These are phyloP conservation scores for Nothopassalora personata DNA, from an alignment of 2,329 filamentous ascomycete species.

Conservation along the genomic window DNA sequence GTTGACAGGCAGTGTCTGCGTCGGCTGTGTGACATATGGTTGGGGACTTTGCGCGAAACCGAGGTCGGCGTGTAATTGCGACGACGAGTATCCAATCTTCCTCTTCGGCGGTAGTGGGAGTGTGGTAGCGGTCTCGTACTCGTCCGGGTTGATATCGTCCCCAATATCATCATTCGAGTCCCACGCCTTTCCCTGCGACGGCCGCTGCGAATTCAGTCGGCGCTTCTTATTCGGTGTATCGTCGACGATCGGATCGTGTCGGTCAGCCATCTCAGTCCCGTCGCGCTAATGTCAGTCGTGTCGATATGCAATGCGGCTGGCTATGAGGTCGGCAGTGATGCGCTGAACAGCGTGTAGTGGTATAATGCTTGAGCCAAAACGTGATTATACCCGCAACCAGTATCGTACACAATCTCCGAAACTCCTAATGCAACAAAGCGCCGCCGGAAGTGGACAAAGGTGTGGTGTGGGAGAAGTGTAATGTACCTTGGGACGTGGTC, in stretches of 20 bases:
- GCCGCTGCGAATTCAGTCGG: slow-evolving; percentile 22
- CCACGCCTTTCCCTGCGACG: slow-evolving; percentile 20
- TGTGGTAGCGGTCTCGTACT: slow-evolving; percentile 44
- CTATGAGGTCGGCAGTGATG: not conserved
- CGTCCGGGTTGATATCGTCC: slow-evolving; percentile 48
- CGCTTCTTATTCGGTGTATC: slow-evolving; percentile 33
- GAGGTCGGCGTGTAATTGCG: slow-evolving; percentile 22
- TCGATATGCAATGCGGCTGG: not conserved
- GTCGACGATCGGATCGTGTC: slow-evolving; percentile 31
- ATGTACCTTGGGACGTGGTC: not conserved
- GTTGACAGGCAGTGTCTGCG: slow-evolving; percentile 12
- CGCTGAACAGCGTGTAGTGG: slow-evolving; percentile 1
- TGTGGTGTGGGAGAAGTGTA: not conserved
- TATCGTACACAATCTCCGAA: not conserved
- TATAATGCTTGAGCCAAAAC: not conserved
- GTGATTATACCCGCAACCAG: not conserved
- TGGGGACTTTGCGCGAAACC: slow-evolving; percentile 11
- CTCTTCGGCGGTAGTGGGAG: slow-evolving; percentile 27
- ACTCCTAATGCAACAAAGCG: not conserved
- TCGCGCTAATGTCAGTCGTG: slow-evolving; percentile 3
- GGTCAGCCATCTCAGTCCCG: slow-evolving; percentile 23
- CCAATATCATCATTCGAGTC: slow-evolving; percentile 41
- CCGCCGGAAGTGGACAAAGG: not conserved
- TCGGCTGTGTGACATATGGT: slow-evolving; percentile 49
- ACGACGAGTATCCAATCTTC: slow-evolving; percentile 17